Evolutionary conservation across 345 rosid genomes (phyloP).

Genomic region (Arabis alpina): DNA sequence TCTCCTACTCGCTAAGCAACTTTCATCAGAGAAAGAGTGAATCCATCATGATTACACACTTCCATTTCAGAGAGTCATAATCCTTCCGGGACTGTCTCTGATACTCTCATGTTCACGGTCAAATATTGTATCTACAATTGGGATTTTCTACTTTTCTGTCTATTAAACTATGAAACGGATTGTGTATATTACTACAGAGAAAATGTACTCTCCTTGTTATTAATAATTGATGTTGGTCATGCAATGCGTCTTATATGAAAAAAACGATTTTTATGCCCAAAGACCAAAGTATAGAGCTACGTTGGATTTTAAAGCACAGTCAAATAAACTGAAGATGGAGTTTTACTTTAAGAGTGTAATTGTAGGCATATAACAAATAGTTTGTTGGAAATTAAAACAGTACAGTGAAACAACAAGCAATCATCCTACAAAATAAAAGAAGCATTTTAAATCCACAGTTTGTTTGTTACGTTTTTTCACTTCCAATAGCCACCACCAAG

Average conservation of each 20-base stretch:
- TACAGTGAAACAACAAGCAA: constrained; percentile 31
- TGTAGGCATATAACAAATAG: constrained; percentile 14
- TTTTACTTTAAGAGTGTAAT: constrained; percentile 7
- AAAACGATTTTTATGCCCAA: no score
- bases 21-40: constrained; percentile 64
- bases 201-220: background rate
- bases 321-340: constrained; percentile 8
- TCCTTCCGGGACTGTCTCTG: background rate
- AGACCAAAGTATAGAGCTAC: no score
- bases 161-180: background rate
- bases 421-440: constrained; percentile 26
- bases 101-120: background rate
- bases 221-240: background rate
- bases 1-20: constrained; percentile 64
- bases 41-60: constrained; percentile 5
- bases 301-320: background rate
- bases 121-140: background rate
- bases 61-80: background rate
- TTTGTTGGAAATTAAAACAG: constrained; percentile 9
- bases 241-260: background rate
- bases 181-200: background rate
- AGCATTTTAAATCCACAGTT: constrained; percentile 22
- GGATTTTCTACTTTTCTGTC: background rate
- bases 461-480: constrained; percentile 26
- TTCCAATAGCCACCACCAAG: constrained; percentile 89